phyloP scores from a whole-genome alignment of 2,329 filamentous ascomycete genomes.

The Coniochaeta sp. region DNA sequence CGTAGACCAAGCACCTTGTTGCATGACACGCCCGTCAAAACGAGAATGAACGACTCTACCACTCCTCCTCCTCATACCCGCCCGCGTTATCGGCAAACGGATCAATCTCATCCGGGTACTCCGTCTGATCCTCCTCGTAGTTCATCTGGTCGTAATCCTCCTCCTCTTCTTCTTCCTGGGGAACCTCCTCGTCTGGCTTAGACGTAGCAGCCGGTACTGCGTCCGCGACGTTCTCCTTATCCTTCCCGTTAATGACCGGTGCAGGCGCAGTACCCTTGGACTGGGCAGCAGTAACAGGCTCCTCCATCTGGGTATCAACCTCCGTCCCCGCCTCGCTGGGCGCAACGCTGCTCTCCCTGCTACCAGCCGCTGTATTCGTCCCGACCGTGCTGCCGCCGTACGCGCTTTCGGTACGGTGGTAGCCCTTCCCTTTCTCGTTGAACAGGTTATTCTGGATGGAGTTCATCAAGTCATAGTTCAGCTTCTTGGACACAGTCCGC shows the following conservation, averaged over 20 bases:
- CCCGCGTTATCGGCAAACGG: neutral
- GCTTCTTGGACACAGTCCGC: conserved; percentile 63
- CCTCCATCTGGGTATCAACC: neutral
- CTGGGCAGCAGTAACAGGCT: neutral
- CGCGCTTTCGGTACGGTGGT: conserved; percentile 36
- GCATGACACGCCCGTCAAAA: neutral
- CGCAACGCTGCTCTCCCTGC: conserved; percentile 24
- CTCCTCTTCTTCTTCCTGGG: conserved; percentile 8
- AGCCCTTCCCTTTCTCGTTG: conserved; percentile 28
- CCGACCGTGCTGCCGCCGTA: conserved; percentile 31
- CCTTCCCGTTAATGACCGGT: conserved; percentile 5
- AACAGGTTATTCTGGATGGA: conserved; percentile 50
- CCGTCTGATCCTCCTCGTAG: neutral
- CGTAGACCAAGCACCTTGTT: neutral
- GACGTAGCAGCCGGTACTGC: conserved; percentile 4
- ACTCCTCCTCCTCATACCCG: neutral
- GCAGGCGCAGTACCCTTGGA: neutral
- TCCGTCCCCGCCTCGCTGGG: conserved; percentile 11
- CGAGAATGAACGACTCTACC: neutral
- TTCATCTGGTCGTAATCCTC: neutral
- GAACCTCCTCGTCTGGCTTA: neutral
- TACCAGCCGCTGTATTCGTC: conserved; percentile 22
- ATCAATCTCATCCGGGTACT: neutral
- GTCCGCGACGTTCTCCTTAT: conserved; percentile 5
- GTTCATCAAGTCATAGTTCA: conserved; percentile 54